Percentiles rank a stretch among this genome's conserved stretches.
Evolutionary conservation across 2,329 filamentous ascomycete species (phyloP).

Genomic region (Hypoxylon sp.): DNA sequence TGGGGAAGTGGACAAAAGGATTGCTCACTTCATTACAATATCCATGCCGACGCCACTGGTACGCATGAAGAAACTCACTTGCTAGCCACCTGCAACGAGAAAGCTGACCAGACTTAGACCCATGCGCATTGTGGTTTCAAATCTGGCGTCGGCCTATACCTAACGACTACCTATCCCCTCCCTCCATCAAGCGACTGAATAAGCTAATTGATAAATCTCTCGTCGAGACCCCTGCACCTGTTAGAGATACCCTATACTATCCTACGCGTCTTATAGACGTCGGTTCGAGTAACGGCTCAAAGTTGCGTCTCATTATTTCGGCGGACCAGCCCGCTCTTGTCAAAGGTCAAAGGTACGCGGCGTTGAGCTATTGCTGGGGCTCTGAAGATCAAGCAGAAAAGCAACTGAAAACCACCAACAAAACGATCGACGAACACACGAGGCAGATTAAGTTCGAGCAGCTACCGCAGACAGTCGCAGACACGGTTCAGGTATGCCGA

Average conservation of each 20-base stretch:
- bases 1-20: background rate
- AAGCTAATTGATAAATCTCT: conserved; percentile 6
- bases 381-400: conserved; percentile 1
- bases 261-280: conserved; percentile 6
- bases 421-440: background rate
- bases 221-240: background rate
- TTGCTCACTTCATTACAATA: conserved; percentile 4
- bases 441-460: conserved; percentile 1
- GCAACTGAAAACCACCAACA: conserved; percentile 3
- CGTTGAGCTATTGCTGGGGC: conserved; percentile 6
- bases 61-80: background rate
- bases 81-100: background rate
- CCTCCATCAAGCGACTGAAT: conserved; percentile 5
- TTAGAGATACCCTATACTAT: background rate
- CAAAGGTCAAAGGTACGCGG: background rate
- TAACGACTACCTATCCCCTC: background rate
- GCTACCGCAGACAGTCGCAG: conserved; percentile 6
- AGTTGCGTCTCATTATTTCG: conserved; percentile 1
- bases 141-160: conserved; percentile 1
- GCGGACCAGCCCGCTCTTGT: background rate
- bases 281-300: background rate
- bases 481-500: conserved; percentile 7
- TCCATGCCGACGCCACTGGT: conserved; percentile 8
- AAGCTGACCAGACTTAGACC: conserved; percentile 1
- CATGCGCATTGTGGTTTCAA: conserved; percentile 5